These are phyloP conservation scores for Kazachstania sp. DNA, from an alignment of 1,139 yeast genomes.

Conservation along the genomic window DNA sequence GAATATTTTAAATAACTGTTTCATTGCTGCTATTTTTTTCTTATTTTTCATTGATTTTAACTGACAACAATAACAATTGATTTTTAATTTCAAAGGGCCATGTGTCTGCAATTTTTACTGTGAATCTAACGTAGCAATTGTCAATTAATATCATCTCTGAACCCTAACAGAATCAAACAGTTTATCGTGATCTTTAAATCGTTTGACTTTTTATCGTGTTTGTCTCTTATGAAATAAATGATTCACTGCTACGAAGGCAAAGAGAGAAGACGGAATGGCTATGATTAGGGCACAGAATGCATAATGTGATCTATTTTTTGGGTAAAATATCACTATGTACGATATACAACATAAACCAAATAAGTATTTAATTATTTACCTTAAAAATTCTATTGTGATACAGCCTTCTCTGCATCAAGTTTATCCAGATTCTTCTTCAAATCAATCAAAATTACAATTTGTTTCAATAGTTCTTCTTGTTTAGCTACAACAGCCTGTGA, in stretches of 20 bases:
- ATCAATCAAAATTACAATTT: slow-evolving; percentile 68
- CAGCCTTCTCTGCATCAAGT: slow-evolving; percentile 66
- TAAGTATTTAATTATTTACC: not conserved
- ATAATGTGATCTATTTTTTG: too few species aligned
- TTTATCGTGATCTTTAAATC: not conserved
- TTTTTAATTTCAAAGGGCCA: too few species aligned
- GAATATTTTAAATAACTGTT: too few species aligned
- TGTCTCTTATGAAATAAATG: too few species aligned
- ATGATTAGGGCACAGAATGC: too few species aligned
- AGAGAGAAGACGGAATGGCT: not conserved
- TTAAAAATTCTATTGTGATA: slow-evolving; percentile 20
- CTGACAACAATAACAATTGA: too few species aligned
- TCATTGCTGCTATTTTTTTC: too few species aligned
- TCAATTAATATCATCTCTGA: not conserved
- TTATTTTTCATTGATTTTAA: too few species aligned
- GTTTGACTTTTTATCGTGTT: too few species aligned
- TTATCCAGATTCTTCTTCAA: slow-evolving; percentile 83
- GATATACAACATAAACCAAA: too few species aligned
- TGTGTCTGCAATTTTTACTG: not conserved
- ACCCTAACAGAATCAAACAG: not conserved
- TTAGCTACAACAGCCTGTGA: slow-evolving; percentile 71
- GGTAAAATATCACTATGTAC: not conserved
- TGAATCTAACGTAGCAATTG: not conserved
- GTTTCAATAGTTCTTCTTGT: slow-evolving; percentile 68
- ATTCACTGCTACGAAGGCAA: too few species aligned